Percentiles rank a stretch among this genome's conserved stretches.
phyloP scores from a whole-genome alignment of 208 protist genomes.

The Strigomonas culicis region DNA sequence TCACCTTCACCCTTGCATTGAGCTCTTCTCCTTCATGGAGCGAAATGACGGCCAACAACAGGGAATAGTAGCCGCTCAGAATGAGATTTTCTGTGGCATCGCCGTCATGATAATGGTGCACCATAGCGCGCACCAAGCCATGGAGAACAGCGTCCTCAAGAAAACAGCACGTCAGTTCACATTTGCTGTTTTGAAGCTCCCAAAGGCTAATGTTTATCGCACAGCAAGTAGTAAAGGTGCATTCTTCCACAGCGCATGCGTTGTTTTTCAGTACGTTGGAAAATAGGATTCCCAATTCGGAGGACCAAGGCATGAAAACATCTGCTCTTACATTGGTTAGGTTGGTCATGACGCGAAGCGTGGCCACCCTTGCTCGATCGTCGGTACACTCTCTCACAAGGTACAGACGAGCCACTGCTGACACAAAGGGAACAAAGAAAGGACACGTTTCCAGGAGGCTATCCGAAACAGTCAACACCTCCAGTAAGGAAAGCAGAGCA shows the following conservation, averaged over 20 bases:
- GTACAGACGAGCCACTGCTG: background rate
- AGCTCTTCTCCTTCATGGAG: slow-evolving; percentile 15
- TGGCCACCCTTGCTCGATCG: background rate
- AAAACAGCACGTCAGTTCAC: background rate
- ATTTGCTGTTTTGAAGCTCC: slow-evolving; percentile 24
- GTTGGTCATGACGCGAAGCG: slow-evolving; percentile 8
- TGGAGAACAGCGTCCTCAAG: background rate
- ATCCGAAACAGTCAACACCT: slow-evolving; percentile 38
- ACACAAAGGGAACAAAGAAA: background rate
- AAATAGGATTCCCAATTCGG: slow-evolving; percentile 1
- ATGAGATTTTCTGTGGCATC: slow-evolving; percentile 53
- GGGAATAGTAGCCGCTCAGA: slow-evolving; percentile 73
- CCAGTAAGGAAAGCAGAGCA: slow-evolving; percentile 23
- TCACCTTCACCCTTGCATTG: slow-evolving; percentile 32
- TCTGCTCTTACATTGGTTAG: slow-evolving; percentile 2
- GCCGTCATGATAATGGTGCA: slow-evolving; percentile 23
- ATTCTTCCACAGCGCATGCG: slow-evolving; percentile 17
- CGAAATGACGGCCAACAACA: slow-evolving; percentile 68
- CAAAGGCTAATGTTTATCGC: slow-evolving; percentile 71
- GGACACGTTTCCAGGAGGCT: slow-evolving; percentile 1
- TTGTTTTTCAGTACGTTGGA: background rate
- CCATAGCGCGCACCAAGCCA: slow-evolving; percentile 15
- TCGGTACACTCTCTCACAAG: background rate
- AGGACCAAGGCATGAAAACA: background rate
- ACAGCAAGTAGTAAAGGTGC: slow-evolving; percentile 63